A percentile compares a stretch with the other conserved stretches of the same genome.
These are phyloP conservation scores for Starmera quercuum DNA, from an alignment of 805 yeast genomes.

Conservation along the genomic window DNA sequence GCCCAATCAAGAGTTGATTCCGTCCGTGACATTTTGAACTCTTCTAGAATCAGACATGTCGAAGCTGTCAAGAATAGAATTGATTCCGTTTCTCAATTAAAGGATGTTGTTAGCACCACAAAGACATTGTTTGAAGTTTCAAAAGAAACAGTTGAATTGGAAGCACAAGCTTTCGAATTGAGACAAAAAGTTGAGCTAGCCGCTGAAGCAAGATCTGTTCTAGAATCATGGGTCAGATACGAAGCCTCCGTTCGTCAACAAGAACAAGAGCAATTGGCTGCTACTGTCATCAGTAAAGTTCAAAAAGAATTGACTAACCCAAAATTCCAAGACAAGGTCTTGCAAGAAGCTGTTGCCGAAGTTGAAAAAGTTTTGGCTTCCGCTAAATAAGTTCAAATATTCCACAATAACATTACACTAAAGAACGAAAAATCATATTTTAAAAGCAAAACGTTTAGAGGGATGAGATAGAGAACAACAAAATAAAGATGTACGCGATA, in stretches of 20 bases:
- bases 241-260: conserved; percentile 93
- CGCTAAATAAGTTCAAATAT: conserved; percentile 12
- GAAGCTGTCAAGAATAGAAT: conserved; percentile 91
- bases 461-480: not conserved
- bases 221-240: conserved; percentile 98
- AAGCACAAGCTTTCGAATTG: conserved; percentile 88
- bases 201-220: conserved; percentile 84
- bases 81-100: conserved; percentile 76
- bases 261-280: conserved; percentile 89
- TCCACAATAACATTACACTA: too few species aligned
- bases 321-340: conserved; percentile 88
- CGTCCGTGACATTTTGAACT: conserved; percentile 74
- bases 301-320: conserved; percentile 77
- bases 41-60: conserved; percentile 85
- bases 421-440: too few species aligned
- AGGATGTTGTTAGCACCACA: conserved; percentile 88
- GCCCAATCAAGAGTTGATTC: conserved; percentile 81
- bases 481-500: too few species aligned
- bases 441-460: not conserved
- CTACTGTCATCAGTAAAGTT: conserved; percentile 82
- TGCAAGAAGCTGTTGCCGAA: conserved; percentile 87
- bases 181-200: conserved; percentile 88
- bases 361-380: conserved; percentile 74
- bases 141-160: conserved; percentile 93
- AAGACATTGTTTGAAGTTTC: conserved; percentile 88